Evolutionary conservation across 108 stramenopile genomes (phyloP), one percentile per base, ranked within the genome.

Genomic region (Cyclostephanos invisitatus): DNA sequence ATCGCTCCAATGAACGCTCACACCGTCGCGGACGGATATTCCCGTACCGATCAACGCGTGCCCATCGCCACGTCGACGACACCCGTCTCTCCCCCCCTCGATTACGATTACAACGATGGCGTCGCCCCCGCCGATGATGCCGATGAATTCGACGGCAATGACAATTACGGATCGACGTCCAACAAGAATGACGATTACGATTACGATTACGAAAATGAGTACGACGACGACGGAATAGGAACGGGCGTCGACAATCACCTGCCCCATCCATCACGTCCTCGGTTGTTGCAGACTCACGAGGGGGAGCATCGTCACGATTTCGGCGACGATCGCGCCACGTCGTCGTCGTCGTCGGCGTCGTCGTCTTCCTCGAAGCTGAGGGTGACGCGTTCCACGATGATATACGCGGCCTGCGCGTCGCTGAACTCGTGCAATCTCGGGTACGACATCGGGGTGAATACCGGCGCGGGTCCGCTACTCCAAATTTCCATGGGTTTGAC

Each of bases 341-440:
- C n/a, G n/a, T n/a, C n/a, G n/a, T n/a, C n/a, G n/a, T n/a, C n/a
- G n/a, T n/a, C n/a, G n/a, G n/a, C n/a, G n/a, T n/a, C n/a, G n/a
- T n/a, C n/a, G n/a, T 4, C 8, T 1, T 42, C 40, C 7, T 42
- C 75, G 8, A 2, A 17, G 2, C 37, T 81, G 25, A 81, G 72
- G 32, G 68, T 79, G 40, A 79, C 78, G 10, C 70, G 78, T 0
- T 25, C 72, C 1, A 80, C 72, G 46, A 80, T 74, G 70, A 35
- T 73, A 8, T 80, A 58, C 64, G 87, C 90, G 3, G 48, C 90
- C 25, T 93, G 91, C 56, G 95, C 95, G 0, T 84, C 91, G 5
- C n/a, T 96, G 5, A 96, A 96, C 36, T 86, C 84, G 5, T 91
- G 89, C 68, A 96, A 93, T 68, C 63, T 90, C 5, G 89, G 89